Base-by-base conservation (phyloP, 257 asterid species). In the Agastache rugosa region DNA sequence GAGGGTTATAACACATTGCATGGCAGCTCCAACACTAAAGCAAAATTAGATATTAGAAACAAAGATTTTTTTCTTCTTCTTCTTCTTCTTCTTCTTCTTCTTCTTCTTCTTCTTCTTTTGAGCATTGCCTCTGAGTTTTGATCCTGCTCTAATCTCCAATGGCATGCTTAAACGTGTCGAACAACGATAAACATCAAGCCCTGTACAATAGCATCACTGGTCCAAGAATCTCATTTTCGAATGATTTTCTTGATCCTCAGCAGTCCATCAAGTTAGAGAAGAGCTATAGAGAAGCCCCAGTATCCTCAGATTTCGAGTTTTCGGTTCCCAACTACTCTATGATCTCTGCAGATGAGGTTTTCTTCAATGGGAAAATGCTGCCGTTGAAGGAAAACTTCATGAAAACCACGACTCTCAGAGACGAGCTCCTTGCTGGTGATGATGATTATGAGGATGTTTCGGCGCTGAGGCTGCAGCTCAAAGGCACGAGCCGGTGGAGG, bases 151-250 rank as follows among this genome's bases (percentile, higher is more conserved):
- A 5, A 1, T 12, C 50, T 37, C 35, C 59, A 39, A 65, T 87
- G 93, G 89, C 92, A 70, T 89, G 88, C 85, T 67, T 89, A 75
- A 89, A 89, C 84, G 48, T 61, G 62, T 16, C 65, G 41, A 74
- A 25, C 51, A 41, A 60, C 34, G 75, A 76, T 39, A 69, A 51
- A 14, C 34, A 47, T 14, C 77, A 37, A 29, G 39, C 45, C 70
- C 51, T 59, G 11, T 60, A 58, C 50, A 75, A 58, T 4, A 10
- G 41, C 53, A 20, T 29, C 2, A 23, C 63, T 0, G 73, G 80
- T 42, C 93, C 97, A 79, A 88, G 96, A 87, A 87, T 92, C 85
- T 92, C 97, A 62, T 92, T 92, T 87, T 92, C 97, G 10, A 86
- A 75, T 75, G 96, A 92, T 77, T 88, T 92, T 77, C 82, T 76